Conservation (phyloP, 805 yeast genomes). For the Wickerhamomyces canadensis region DNA sequence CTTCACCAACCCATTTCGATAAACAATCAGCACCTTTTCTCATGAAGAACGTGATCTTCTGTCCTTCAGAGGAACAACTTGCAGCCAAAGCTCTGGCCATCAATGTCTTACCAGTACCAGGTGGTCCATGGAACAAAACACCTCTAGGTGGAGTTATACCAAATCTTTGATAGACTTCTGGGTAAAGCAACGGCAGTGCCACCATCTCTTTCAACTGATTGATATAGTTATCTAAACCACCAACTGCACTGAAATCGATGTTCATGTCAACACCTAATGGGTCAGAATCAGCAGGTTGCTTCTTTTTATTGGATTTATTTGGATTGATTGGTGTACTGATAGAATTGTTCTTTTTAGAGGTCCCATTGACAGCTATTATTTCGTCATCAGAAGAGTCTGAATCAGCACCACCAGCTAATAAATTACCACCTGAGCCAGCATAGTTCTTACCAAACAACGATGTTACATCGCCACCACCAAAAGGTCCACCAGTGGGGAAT, state of each 20-base stretch:
- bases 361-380: conserved; percentile 40
- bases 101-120: conserved; percentile 97
- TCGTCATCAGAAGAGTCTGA: conserved; percentile 65
- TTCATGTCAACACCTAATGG: conserved; percentile 88
- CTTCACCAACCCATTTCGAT: conserved; percentile 99
- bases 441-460: conserved; percentile 71
- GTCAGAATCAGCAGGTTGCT: conserved; percentile 79
- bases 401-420: conserved; percentile 32
- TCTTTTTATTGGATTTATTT: conserved; percentile 34
- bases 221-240: conserved; percentile 88
- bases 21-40: conserved; percentile 96
- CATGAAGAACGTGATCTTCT: conserved; percentile 94
- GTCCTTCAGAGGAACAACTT: conserved; percentile 77
- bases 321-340: conserved; percentile 25
- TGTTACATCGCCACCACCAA: conserved; percentile 92
- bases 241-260: conserved; percentile 79
- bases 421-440: conserved; percentile 30
- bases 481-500: conserved; percentile 94
- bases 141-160: conserved; percentile 96
- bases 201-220: conserved; percentile 96
- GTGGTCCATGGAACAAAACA: conserved; percentile 96
- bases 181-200: conserved; percentile 84
- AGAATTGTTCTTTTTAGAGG: conserved; percentile 28
- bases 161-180: conserved; percentile 87
- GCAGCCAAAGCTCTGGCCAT: conserved; percentile 98